phyloP scores from a whole-genome alignment of 495 filamentous ascomycete species.

The Astrothelium subdiscretum region DNA sequence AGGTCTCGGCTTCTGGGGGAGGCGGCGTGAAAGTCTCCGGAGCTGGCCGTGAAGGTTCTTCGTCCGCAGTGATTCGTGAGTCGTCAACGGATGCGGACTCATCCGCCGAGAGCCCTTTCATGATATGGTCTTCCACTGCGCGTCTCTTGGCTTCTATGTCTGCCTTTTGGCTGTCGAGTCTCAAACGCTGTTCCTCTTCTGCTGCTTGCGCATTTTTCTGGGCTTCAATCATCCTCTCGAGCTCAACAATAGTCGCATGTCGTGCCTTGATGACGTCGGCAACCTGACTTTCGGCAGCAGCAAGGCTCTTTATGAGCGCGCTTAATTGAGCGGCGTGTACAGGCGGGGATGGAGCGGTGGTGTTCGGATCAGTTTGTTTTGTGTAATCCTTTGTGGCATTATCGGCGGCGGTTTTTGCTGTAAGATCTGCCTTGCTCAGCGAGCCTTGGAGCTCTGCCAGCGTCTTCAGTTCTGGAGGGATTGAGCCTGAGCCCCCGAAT shows the following conservation, averaged over 20 bases:
- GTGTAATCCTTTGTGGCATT: constrained; percentile 69
- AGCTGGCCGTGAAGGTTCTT: constrained; percentile 55
- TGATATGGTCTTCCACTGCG: constrained; percentile 80
- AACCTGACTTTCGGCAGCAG: constrained; percentile 83
- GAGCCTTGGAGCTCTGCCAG: constrained; percentile 60
- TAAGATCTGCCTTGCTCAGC: constrained; percentile 55
- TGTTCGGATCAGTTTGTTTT: constrained; percentile 60
- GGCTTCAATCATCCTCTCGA: constrained; percentile 69
- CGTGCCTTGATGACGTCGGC: constrained; percentile 84
- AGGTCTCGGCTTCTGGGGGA: constrained; percentile 18
- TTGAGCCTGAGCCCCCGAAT: constrained; percentile 39
- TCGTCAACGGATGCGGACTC: constrained; percentile 32
- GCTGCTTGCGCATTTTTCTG: constrained; percentile 56
- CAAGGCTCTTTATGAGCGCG: constrained; percentile 73
- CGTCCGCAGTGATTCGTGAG: constrained; percentile 13
- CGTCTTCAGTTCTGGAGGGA: constrained; percentile 66
- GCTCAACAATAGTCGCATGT: constrained; percentile 56
- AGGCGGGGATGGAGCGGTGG: constrained; percentile 58
- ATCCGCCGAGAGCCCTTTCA: constrained; percentile 53
- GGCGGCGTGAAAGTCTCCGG: constrained; percentile 49
- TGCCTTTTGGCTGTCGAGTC: constrained; percentile 47
- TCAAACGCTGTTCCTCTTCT: constrained; percentile 52
- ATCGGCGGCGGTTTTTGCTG: constrained; percentile 47
- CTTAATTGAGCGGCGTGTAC: constrained; percentile 86
- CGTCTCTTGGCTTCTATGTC: constrained; percentile 65